Percentiles rank a stretch among this genome's conserved stretches.
phyloP scores from a whole-genome alignment of 1,139 yeast genomes.

The Saccharomyces hybrid region DNA sequence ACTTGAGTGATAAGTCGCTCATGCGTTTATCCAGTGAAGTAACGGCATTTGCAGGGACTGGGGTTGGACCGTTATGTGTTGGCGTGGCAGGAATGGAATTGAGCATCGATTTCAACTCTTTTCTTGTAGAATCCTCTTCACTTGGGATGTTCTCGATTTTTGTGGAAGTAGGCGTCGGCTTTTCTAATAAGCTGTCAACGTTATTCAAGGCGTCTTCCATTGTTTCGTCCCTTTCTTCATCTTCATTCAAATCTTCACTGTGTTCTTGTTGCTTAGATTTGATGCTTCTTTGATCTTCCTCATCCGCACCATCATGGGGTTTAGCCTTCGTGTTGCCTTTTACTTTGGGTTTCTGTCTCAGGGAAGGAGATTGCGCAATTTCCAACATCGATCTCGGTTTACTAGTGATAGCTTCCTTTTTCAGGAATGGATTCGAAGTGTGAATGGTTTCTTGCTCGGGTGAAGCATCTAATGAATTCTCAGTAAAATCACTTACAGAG shows the following conservation, averaged over 20 bases:
- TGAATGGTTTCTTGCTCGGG: background rate
- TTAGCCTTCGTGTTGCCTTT: background rate
- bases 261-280: background rate
- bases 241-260: constrained; percentile 7
- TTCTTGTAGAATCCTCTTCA: background rate
- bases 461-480: background rate
- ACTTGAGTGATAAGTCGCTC: background rate
- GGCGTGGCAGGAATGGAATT: background rate
- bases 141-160: background rate
- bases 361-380: constrained; percentile 21
- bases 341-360: background rate
- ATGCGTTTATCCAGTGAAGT: background rate
- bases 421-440: background rate
- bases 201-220: background rate
- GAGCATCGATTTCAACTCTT: background rate
- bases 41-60: background rate
- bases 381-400: constrained; percentile 26
- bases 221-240: constrained; percentile 3
- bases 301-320: background rate
- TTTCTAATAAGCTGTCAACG: constrained; percentile 9
- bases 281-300: background rate
- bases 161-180: constrained; percentile 6
- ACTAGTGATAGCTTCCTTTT: background rate
- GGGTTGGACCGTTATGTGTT: background rate
- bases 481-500: background rate